Percentiles rank a stretch among this genome's conserved stretches.
These are phyloP conservation scores for Oryza meridionalis DNA, from an alignment of 176 grass and related monocot genomes.

Conservation along the genomic window DNA sequence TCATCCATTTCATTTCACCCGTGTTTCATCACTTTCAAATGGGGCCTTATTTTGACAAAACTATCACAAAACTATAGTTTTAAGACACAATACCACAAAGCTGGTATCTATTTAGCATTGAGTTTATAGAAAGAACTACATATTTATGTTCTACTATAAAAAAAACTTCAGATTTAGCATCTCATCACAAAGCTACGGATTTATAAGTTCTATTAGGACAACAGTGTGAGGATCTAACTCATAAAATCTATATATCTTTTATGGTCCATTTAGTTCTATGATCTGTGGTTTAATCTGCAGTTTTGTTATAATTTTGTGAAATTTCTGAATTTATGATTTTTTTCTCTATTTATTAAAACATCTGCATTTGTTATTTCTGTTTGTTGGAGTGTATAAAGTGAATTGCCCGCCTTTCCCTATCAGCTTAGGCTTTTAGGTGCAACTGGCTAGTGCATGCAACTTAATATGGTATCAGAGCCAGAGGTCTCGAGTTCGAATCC, in stretches of 20 bases:
- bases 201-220: neutral
- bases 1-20: no score
- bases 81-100: neutral
- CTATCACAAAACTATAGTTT: neutral
- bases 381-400: no score
- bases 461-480: no score
- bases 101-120: neutral
- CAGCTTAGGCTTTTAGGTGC: no score
- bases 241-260: neutral
- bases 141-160: no score
- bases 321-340: neutral
- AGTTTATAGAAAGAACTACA: neutral
- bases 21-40: no score
- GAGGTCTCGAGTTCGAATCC: no score
- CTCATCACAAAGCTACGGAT: neutral
- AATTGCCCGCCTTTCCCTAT: no score
- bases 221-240: neutral
- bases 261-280: neutral
- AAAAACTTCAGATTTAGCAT: neutral
- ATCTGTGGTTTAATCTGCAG: neutral
- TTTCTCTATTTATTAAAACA: neutral
- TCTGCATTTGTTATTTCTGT: conserved; percentile 11
- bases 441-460: no score
- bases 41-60: neutral
- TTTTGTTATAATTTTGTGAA: neutral